Percentiles rank a stretch among this genome's conserved stretches.
Evolutionary conservation across 1,284 basidiomycete genomes (phyloP).

Genomic region (Ustilago shanxiensis): DNA sequence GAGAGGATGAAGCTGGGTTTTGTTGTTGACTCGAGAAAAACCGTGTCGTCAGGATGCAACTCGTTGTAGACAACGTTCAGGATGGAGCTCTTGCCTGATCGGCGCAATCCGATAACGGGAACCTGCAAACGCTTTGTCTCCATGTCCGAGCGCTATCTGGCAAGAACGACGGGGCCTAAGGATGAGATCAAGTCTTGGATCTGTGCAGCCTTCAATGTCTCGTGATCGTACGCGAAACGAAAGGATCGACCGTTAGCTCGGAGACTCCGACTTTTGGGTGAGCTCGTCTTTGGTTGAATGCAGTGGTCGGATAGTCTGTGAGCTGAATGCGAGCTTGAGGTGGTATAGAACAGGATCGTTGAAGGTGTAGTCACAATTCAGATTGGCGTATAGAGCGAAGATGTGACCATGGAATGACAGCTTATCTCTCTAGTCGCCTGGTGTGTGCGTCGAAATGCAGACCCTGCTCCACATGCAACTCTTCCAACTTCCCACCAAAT

Average conservation of each 20-base stretch:
- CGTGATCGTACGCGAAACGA: neutral
- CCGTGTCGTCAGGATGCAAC: slow-evolving; percentile 85
- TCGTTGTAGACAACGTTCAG: slow-evolving; percentile 90
- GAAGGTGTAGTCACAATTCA: neutral
- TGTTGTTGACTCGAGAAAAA: slow-evolving; percentile 80
- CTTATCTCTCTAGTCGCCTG: slow-evolving; percentile 6
- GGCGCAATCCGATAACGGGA: slow-evolving; percentile 45
- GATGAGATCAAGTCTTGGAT: neutral
- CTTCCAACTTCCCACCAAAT: slow-evolving; percentile 4
- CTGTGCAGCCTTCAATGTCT: neutral
- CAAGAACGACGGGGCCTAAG: neutral
- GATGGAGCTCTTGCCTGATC: slow-evolving; percentile 90
- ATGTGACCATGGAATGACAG: neutral
- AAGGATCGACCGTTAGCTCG: neutral
- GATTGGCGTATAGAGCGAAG: neutral
- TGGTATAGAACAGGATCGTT: neutral
- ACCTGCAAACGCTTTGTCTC: slow-evolving; percentile 46
- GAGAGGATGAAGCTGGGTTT: slow-evolving; percentile 40
- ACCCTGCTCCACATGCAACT: slow-evolving; percentile 23
- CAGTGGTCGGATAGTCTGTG: neutral
- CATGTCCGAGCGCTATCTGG: slow-evolving; percentile 11
- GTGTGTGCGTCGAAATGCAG: slow-evolving; percentile 11
- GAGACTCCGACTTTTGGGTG: neutral
- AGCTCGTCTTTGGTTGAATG: neutral
- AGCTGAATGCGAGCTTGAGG: neutral